A percentile compares a stretch with the other conserved stretches of the same genome.
Conservation (phyloP, 441 rosid genomes). For the Kokia cookei region DNA sequence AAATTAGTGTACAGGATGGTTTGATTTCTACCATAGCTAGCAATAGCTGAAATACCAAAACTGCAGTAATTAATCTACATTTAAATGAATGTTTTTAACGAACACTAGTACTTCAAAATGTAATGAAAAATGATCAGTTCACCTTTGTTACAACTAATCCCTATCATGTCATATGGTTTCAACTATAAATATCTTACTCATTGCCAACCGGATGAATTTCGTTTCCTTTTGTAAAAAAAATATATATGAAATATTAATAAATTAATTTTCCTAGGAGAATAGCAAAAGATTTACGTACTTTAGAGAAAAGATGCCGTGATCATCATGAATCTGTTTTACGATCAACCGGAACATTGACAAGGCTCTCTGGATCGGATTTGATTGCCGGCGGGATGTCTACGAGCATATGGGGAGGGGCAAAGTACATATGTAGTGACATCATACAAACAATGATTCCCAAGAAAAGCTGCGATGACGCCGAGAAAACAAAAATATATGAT, state of each 20-base stretch:
- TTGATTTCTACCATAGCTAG: no score
- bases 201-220: background rate
- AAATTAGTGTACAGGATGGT: no score
- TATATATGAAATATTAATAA: background rate
- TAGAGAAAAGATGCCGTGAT: background rate
- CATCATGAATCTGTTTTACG: slow-evolving; percentile 8
- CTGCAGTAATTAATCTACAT: background rate
- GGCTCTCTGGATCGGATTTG: slow-evolving; percentile 14
- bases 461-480: slow-evolving; percentile 8
- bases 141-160: background rate
- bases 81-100: background rate
- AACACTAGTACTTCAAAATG: background rate
- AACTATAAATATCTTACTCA: background rate
- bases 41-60: no score
- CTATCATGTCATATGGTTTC: background rate
- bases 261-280: background rate
- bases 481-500: background rate
- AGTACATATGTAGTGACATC: slow-evolving; percentile 16
- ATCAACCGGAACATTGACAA: background rate
- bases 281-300: slow-evolving; percentile 3
- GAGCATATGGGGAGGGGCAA: slow-evolving; percentile 12
- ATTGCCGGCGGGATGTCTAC: slow-evolving; percentile 7
- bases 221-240: no score
- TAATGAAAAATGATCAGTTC: background rate
- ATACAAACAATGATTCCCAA: slow-evolving; percentile 12